These are phyloP conservation scores for Trichoderma harzianum DNA, from an alignment of 2,329 filamentous ascomycete species.

Conservation along the genomic window DNA sequence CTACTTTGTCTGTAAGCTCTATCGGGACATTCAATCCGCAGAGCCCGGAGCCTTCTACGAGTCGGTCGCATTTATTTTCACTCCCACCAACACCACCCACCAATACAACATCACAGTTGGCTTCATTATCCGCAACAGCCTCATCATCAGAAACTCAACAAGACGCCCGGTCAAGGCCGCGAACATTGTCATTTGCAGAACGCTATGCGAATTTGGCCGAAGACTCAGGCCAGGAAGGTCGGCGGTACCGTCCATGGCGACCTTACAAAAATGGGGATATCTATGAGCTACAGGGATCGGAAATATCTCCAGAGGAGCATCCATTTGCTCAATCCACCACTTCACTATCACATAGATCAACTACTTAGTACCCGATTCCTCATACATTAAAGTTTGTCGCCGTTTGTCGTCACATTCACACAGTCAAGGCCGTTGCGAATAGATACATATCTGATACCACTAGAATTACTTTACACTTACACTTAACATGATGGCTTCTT, in stretches of 20 bases:
- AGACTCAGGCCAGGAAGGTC: too few relatives aligned
- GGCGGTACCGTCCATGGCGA: background rate
- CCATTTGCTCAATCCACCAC: background rate
- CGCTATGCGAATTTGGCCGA: background rate
- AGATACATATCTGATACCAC: background rate
- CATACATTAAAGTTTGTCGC: accelerated
- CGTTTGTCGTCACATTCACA: background rate
- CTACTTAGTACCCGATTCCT: background rate
- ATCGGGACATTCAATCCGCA: background rate
- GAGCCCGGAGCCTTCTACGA: background rate
- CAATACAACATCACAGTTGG: background rate
- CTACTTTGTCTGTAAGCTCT: background rate
- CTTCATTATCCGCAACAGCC: background rate
- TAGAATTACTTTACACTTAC: background rate
- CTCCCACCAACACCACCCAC: background rate
- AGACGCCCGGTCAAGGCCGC: background rate
- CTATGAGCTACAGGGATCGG: background rate
- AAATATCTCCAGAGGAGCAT: background rate
- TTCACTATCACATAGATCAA: background rate
- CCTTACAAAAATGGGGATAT: background rate
- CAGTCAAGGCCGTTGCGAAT: background rate
- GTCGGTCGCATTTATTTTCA: background rate
- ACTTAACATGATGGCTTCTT: background rate
- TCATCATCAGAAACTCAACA: background rate
- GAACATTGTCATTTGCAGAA: background rate